These are phyloP conservation scores for Penicillium glabrum DNA, from an alignment of 2,329 filamentous ascomycete species.

Conservation along the genomic window DNA sequence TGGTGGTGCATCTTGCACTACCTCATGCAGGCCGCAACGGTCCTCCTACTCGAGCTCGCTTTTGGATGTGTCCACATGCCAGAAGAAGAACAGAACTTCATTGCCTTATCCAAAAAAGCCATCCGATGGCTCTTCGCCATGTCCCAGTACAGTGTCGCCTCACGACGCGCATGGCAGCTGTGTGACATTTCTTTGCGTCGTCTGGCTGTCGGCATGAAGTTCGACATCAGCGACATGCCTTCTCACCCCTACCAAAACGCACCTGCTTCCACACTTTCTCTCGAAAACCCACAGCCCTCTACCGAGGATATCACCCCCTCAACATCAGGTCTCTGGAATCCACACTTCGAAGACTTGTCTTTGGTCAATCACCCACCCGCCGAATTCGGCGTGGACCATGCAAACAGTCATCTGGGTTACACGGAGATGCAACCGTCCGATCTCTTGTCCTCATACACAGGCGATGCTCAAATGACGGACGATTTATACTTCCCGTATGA, in stretches of 20 bases:
- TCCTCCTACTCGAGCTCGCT: constrained; percentile 48
- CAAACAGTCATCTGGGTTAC: not conserved
- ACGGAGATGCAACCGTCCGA: constrained; percentile 9
- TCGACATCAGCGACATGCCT: constrained; percentile 38
- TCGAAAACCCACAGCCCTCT: not conserved
- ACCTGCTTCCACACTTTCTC: constrained; percentile 10
- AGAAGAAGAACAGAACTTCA: constrained; percentile 36
- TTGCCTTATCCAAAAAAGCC: constrained; percentile 41
- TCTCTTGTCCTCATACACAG: constrained; percentile 5
- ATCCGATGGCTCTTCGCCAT: constrained; percentile 45
- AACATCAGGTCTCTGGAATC: constrained; percentile 9
- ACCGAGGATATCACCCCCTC: not conserved
- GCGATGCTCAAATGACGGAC: constrained; percentile 11
- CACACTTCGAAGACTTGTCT: constrained; percentile 8
- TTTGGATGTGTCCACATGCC: constrained; percentile 47
- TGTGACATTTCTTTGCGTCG: constrained; percentile 38
- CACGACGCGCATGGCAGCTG: constrained; percentile 44
- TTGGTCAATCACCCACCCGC: not conserved
- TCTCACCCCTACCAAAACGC: constrained; percentile 16
- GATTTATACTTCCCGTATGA: constrained; percentile 41
- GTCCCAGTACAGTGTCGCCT: constrained; percentile 39
- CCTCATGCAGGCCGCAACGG: constrained; percentile 45
- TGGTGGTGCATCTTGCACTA: constrained; percentile 50
- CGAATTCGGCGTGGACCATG: constrained; percentile 1
- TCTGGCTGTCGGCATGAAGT: constrained; percentile 35